phyloP scores from a whole-genome alignment of 768 basidiomycete genomes.

The Infundibulicybe gibba region DNA sequence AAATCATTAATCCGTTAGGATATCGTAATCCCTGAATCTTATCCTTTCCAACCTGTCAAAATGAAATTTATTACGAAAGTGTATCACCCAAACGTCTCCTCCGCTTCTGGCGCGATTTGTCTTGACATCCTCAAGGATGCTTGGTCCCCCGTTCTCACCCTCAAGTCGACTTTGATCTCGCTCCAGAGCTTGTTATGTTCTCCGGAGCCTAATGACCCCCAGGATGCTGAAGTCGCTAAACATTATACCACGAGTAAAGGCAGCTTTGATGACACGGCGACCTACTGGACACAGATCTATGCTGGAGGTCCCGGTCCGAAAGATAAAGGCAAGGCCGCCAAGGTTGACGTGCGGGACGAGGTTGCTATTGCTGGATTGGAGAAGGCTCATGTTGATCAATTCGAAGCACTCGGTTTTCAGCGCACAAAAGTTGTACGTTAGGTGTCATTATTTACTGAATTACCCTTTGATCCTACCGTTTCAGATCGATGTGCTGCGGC shows the following conservation, averaged over 20 bases:
- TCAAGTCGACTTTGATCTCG: constrained; percentile 94
- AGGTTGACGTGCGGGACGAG: constrained; percentile 48
- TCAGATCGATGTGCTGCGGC: constrained; percentile 84
- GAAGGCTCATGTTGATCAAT: constrained; percentile 78
- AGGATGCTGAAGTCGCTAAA: constrained; percentile 97
- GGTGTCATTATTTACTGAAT: not conserved
- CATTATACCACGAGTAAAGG: constrained; percentile 88
- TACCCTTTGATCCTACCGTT: constrained; percentile 1
- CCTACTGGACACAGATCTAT: constrained; percentile 92
- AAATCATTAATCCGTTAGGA: constrained; percentile 47
- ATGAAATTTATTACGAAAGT: constrained; percentile 99
- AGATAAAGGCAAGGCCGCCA: constrained; percentile 43
- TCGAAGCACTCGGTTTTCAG: constrained; percentile 81
- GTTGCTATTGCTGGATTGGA: constrained; percentile 82
- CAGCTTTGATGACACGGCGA: constrained; percentile 89
- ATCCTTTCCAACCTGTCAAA: constrained; percentile 92
- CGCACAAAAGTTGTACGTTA: constrained; percentile 78
- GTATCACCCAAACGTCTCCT: constrained; percentile 95
- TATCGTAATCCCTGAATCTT: constrained; percentile 88
- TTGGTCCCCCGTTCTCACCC: constrained; percentile 94
- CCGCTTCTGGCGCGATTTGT: constrained; percentile 92
- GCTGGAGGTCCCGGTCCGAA: constrained; percentile 66
- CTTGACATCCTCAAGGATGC: constrained; percentile 85
- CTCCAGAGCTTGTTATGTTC: constrained; percentile 90
- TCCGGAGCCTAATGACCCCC: constrained; percentile 94